Conservation (phyloP, 176 grass and related monocot species). For the Aechmea fasciata region DNA sequence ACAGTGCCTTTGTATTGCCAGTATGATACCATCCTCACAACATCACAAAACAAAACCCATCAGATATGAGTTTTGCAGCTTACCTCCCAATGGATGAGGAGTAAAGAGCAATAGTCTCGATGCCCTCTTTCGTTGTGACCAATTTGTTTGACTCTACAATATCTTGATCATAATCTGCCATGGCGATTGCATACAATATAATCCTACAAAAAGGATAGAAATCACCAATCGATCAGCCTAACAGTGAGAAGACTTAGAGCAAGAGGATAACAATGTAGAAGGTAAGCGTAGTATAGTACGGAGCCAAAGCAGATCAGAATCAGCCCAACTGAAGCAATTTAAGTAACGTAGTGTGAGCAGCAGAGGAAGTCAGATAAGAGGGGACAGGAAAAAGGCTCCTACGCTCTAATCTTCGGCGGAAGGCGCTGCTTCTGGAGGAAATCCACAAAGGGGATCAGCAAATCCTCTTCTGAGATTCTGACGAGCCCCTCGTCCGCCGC, state of each 20-base stretch:
- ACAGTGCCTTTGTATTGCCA: background rate
- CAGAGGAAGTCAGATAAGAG: background rate
- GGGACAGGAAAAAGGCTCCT: slow-evolving; percentile 16
- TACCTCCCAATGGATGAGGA: slow-evolving; percentile 70
- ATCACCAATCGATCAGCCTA: background rate
- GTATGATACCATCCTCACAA: slow-evolving; percentile 9
- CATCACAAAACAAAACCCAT: background rate
- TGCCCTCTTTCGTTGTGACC: slow-evolving; percentile 59
- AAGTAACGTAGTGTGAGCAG: background rate
- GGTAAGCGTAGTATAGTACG: background rate
- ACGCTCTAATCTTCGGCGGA: slow-evolving; percentile 77
- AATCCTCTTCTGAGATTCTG: slow-evolving; percentile 48
- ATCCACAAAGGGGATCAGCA: slow-evolving; percentile 65
- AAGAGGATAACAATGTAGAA: background rate
- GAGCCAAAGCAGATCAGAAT: background rate
- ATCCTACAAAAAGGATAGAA: slow-evolving; percentile 41
- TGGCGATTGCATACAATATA: slow-evolving; percentile 76
- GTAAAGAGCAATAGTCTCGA: slow-evolving; percentile 68
- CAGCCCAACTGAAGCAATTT: background rate
- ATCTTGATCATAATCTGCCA: slow-evolving; percentile 83
- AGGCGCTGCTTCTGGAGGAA: slow-evolving; percentile 62
- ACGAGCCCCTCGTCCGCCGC: slow-evolving; percentile 19
- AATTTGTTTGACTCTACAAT: slow-evolving; percentile 34
- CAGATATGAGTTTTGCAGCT: background rate
- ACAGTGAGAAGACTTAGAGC: background rate